phyloP scores from a whole-genome alignment of 805 yeast genomes.

The Pichia insulana region DNA sequence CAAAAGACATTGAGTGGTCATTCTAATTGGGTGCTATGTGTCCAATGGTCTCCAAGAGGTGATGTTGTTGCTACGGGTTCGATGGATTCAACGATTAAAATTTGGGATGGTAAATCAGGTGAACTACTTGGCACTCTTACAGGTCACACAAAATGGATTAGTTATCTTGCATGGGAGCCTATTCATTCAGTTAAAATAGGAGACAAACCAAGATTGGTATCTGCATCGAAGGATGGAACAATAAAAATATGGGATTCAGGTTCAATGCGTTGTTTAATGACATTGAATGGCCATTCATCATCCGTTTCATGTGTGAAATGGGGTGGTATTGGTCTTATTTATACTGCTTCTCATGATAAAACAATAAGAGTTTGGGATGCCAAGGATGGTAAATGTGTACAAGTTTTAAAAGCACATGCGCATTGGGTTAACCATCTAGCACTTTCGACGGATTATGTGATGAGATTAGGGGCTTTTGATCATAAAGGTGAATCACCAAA shows the following conservation, averaged over 20 bases:
- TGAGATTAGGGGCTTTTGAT: constrained; percentile 84
- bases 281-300: constrained; percentile 80
- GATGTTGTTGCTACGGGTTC: constrained; percentile 89
- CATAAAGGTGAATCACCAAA: constrained; percentile 45
- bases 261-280: constrained; percentile 52
- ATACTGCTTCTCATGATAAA: constrained; percentile 93
- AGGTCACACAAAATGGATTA: constrained; percentile 88
- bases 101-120: constrained; percentile 81
- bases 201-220: constrained; percentile 62
- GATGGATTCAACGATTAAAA: constrained; percentile 81
- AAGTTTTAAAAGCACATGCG: constrained; percentile 80
- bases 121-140: constrained; percentile 52
- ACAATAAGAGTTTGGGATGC: constrained; percentile 90
- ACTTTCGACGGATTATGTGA: constrained; percentile 79
- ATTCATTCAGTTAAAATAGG: constrained; percentile 65
- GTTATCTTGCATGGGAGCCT: constrained; percentile 92
- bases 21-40: constrained; percentile 88
- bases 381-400: constrained; percentile 64
- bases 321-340: constrained; percentile 83
- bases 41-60: constrained; percentile 88
- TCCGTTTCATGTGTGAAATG: constrained; percentile 94
- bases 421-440: constrained; percentile 98
- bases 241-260: constrained; percentile 83
- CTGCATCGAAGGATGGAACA: constrained; percentile 89
- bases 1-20: constrained; percentile 75